phyloP scores from a whole-genome alignment of 176 grass and related monocot species.

The Tuctoria greenei region DNA sequence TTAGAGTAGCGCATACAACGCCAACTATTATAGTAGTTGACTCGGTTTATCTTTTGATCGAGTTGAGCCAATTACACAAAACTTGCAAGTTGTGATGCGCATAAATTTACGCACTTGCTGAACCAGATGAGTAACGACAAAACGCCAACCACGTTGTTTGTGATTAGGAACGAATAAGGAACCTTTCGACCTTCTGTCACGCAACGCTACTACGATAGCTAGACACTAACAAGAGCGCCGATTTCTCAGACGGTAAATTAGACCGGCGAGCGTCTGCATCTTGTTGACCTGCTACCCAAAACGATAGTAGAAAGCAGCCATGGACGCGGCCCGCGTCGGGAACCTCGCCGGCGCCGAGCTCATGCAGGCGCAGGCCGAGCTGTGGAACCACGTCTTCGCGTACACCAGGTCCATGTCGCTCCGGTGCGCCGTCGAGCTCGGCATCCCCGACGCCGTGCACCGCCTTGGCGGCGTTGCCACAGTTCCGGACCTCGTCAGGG shows the following conservation, averaged over 20 bases:
- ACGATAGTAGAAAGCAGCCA: constrained; percentile 1
- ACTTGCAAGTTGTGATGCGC: no score
- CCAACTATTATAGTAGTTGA: no score
- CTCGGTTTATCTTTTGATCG: no score
- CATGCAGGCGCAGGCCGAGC: constrained; percentile 45
- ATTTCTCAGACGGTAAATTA: background rate
- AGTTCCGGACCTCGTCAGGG: constrained; percentile 33
- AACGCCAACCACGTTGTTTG: background rate
- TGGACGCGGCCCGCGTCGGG: background rate
- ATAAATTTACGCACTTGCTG: no score
- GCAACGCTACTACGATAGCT: background rate
- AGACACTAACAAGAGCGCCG: background rate
- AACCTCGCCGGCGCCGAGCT: constrained; percentile 29
- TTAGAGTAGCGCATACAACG: no score
- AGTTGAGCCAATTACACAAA: no score
- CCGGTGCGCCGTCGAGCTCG: constrained; percentile 58
- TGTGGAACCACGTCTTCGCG: constrained; percentile 59
- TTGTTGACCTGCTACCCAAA: background rate
- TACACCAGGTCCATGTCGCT: constrained; percentile 71
- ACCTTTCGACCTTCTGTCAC: background rate
- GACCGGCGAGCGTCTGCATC: background rate
- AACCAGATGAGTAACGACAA: background rate
- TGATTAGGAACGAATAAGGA: no score
- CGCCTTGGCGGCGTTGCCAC: constrained; percentile 31
- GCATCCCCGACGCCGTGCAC: constrained; percentile 55